Evolutionary conservation across 176 grass and related monocot species (phyloP), one percentile per base, ranked within the genome.

Genomic region (Oryza glumipatula): DNA sequence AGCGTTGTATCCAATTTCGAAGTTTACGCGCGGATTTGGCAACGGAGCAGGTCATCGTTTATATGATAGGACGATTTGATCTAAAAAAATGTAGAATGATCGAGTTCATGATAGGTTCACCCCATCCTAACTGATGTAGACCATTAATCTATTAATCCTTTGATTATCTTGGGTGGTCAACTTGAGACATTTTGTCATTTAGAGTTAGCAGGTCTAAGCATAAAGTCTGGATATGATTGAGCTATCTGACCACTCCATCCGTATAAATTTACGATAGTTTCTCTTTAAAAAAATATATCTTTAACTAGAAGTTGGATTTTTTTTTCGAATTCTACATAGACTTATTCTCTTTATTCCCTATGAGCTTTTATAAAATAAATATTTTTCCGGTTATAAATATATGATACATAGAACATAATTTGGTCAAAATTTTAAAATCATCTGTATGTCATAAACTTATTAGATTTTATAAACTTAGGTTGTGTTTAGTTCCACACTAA

Each of bases 1-100:
- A 44, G 9, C 43, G 9, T 44, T 76, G 11, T 21, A 48, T 67
- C 68, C 45, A 2, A 43, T 85, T 77, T 60, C 48, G 15, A 28
- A 9, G 46, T 8, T 15, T 77, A 84, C 14, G 74, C 74, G 48
- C 38, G 28, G 83, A 77, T 49, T 72, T 77, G 74, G 73, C 15
- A 48, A 13, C 6, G 45, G 45, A 11, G 33, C 6, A 19, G 2
- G 12, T 13, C 4, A 23, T 36, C 32, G 54, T 76, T 76, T 67
- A 4, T 54, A 9, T 54, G 26, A 68, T 16, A 36, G 19, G 21
- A 74, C 33, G 24, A n/a, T 32, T 41, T 56, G 66, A 7, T 67
- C 13, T 45, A 11, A 33, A 24, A 13, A 13, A 15, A 14, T 49
- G 19, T 19, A 23, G 38, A 43, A 48, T 63, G 35, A 48, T 64